A percentile compares a stretch with the other conserved stretches of the same genome.
These are phyloP conservation scores for Blastocystis sp. DNA, from an alignment of 352 stramenopile species.

Conservation along the genomic window DNA sequence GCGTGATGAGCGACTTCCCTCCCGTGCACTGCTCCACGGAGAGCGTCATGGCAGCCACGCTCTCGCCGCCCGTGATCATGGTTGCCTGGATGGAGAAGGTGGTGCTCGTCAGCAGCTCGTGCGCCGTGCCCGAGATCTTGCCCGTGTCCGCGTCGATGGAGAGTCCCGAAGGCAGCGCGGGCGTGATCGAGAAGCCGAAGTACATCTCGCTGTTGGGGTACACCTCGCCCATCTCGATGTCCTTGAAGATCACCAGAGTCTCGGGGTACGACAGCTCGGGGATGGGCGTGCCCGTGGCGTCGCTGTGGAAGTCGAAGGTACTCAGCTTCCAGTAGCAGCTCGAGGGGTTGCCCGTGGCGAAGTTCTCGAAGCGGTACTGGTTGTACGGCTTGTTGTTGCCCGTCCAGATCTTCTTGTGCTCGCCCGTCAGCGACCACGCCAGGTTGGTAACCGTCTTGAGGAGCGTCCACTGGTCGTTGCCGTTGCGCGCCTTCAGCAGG, in stretches of 20 bases:
- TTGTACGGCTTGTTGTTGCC: conserved; percentile 31
- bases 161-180: background rate
- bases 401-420: conserved; percentile 11
- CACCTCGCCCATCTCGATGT: conserved; percentile 52
- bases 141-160: background rate
- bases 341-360: background rate
- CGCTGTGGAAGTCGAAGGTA: background rate
- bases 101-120: background rate
- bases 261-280: conserved; percentile 18
- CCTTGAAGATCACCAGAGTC: background rate
- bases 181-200: conserved; percentile 1
- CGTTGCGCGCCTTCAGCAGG: background rate
- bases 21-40: conserved; percentile 5
- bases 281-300: background rate
- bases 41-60: background rate
- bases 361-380: conserved; percentile 30
- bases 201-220: background rate
- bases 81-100: conserved; percentile 12
- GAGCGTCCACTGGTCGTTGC: background rate
- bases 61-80: conserved; percentile 3
- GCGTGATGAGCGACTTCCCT: conserved; percentile 19
- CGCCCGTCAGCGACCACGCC: conserved; percentile 2
- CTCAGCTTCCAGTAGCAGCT: conserved; percentile 22
- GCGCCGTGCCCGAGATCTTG: conserved; percentile 15
- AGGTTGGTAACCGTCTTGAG: conserved; percentile 18